Percentiles rank a stretch among this genome's conserved stretches.
Conservation (phyloP, 192 early-diverging fungal species). For the Rhizoclosmatium globosum region DNA sequence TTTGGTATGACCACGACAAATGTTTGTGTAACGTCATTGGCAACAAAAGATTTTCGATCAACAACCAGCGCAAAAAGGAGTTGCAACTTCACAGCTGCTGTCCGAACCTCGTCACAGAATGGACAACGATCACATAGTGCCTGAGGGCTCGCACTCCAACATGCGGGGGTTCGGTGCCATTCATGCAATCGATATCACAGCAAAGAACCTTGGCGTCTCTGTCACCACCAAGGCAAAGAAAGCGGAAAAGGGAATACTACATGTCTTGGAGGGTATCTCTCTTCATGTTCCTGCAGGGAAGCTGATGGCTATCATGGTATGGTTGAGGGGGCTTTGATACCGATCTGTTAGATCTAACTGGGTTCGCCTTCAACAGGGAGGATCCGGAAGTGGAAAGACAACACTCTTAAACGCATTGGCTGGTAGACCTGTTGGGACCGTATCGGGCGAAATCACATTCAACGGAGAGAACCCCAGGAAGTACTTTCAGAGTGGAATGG, state of each 20-base stretch:
- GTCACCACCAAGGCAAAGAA: not conserved
- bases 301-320: conserved; percentile 48
- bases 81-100: too few relatives aligned
- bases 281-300: conserved; percentile 34
- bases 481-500: conserved; percentile 32
- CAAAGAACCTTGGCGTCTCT: not conserved
- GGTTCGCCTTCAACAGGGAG: conserved; percentile 28
- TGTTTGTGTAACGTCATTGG: too few relatives aligned
- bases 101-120: not conserved
- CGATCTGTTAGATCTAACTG: not conserved
- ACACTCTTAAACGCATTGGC: conserved; percentile 57
- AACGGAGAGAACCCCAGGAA: conserved; percentile 68
- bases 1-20: too few relatives aligned
- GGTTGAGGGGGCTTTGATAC: not conserved
- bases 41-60: too few relatives aligned
- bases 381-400: conserved; percentile 48
- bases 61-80: too few relatives aligned
- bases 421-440: conserved; percentile 69
- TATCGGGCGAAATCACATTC: conserved; percentile 77
- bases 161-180: conserved; percentile 29
- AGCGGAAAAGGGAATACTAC: conserved; percentile 9
- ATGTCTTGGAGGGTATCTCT: conserved; percentile 23
- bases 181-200: conserved; percentile 27
- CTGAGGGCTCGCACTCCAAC: conserved; percentile 4
- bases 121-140: not conserved